Percentiles rank a stretch among this genome's conserved stretches.
Evolutionary conservation across 2,329 filamentous ascomycete species (phyloP).

Genomic region (Trichoderma sp.): DNA sequence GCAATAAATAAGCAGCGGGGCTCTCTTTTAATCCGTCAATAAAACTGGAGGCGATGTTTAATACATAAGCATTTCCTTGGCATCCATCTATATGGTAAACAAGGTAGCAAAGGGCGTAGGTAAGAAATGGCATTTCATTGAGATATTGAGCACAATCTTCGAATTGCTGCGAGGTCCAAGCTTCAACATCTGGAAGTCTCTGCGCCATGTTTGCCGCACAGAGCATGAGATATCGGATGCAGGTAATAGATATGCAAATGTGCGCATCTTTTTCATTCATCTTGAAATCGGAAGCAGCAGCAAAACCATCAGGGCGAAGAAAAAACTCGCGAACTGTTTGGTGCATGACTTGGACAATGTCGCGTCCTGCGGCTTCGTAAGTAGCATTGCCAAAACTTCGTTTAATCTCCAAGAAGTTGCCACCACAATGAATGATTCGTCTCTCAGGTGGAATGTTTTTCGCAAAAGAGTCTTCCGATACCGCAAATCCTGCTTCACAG

Average conservation of each 20-base stretch:
- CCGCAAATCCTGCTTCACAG: no score
- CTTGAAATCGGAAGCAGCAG: not conserved
- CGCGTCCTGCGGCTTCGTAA: not conserved
- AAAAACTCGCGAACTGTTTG: not conserved
- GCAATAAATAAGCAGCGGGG: not conserved
- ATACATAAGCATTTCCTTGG: not conserved
- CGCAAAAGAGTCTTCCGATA: not conserved
- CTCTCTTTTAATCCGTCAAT: not conserved
- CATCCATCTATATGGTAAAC: not conserved
- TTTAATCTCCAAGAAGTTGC: not conserved
- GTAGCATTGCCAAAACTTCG: not conserved
- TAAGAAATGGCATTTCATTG: not conserved
- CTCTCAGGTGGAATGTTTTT: not conserved
- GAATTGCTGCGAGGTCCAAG: not conserved
- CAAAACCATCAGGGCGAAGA: not conserved
- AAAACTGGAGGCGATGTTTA: no score
- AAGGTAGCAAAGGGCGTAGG: not conserved
- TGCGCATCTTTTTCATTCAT: not conserved
- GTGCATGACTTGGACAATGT: not conserved
- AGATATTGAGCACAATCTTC: not conserved
- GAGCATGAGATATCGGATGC: not conserved
- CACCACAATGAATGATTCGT: not conserved
- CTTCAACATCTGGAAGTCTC: not conserved
- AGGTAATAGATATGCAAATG: not conserved
- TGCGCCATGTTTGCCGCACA: not conserved